These are phyloP conservation scores for Colletotrichum sp. DNA, from an alignment of 2,329 filamentous ascomycete species.

Conservation along the genomic window DNA sequence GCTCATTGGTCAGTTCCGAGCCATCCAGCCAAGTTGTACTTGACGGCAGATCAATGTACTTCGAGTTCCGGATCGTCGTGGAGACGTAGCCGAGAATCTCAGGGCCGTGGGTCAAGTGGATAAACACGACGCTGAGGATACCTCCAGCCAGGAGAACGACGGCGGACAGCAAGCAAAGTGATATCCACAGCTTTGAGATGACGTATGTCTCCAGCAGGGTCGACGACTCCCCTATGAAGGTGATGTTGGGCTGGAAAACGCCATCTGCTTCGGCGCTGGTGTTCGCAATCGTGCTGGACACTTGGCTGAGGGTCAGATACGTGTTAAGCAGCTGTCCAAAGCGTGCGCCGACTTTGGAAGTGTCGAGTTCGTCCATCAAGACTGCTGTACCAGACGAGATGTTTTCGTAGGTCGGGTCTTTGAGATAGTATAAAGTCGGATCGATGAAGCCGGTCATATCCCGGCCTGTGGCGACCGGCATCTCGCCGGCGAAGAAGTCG, in stretches of 20 bases:
- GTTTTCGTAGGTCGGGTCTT: background rate
- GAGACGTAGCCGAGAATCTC: background rate
- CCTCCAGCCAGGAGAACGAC: background rate
- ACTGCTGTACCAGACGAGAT: background rate
- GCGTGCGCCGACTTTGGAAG: background rate
- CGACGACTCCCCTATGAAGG: background rate
- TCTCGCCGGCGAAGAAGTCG: background rate
- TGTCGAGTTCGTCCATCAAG: background rate
- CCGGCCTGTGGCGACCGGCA: background rate
- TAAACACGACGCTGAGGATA: background rate
- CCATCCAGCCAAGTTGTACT: background rate
- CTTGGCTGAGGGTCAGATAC: constrained; percentile 1
- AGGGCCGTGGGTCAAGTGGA: background rate
- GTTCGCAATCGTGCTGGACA: background rate
- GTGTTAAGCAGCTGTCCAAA: background rate
- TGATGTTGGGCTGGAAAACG: background rate
- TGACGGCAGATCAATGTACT: background rate
- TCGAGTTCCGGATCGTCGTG: background rate
- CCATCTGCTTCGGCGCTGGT: background rate
- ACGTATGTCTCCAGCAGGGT: background rate
- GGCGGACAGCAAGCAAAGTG: background rate
- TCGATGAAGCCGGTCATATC: background rate
- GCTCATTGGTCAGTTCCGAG: background rate
- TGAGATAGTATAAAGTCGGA: background rate
- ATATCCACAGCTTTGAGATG: background rate